Percentiles rank a stretch among this genome's conserved stretches.
These are phyloP conservation scores for Oxytropis ochrocephala DNA, from an alignment of 306 rosid genomes.

Conservation along the genomic window DNA sequence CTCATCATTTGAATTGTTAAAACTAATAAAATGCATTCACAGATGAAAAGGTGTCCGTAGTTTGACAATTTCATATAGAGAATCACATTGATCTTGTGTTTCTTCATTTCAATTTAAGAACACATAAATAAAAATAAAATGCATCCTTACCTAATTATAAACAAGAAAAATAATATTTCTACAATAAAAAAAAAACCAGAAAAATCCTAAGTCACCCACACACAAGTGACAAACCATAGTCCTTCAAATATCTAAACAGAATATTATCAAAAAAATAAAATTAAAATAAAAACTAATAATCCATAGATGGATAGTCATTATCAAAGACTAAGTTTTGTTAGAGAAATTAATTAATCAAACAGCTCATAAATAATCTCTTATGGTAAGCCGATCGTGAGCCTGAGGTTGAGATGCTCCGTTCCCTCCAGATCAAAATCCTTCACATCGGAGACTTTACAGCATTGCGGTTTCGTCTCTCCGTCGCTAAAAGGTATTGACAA, in stretches of 20 bases:
- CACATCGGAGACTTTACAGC: constrained; percentile 4
- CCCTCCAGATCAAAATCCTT: constrained; percentile 32
- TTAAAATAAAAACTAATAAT: background rate
- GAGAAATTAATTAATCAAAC: constrained; percentile 13
- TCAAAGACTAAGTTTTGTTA: constrained; percentile 33
- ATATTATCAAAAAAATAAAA: background rate
- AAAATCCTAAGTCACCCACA: background rate
- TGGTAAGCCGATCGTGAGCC: constrained; percentile 14
- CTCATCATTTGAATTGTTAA: background rate
- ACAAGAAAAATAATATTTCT: background rate
- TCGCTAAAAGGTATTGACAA: constrained; percentile 11
- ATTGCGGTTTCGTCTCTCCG: background rate
- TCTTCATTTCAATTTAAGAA: background rate
- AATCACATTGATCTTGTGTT: background rate
- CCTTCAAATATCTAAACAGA: constrained; percentile 9
- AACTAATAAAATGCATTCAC: background rate
- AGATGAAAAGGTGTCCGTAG: no score
- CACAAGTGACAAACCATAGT: background rate
- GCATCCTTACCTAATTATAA: constrained; percentile 4
- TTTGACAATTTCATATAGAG: background rate
- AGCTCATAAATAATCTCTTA: constrained; percentile 6
- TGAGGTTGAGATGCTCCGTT: constrained; percentile 18
- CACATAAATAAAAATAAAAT: background rate
- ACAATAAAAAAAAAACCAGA: background rate
- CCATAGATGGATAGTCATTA: constrained; percentile 20